phyloP scores from a whole-genome alignment of 2,329 filamentous ascomycete species.

The Fusarium solani-melongenae region DNA sequence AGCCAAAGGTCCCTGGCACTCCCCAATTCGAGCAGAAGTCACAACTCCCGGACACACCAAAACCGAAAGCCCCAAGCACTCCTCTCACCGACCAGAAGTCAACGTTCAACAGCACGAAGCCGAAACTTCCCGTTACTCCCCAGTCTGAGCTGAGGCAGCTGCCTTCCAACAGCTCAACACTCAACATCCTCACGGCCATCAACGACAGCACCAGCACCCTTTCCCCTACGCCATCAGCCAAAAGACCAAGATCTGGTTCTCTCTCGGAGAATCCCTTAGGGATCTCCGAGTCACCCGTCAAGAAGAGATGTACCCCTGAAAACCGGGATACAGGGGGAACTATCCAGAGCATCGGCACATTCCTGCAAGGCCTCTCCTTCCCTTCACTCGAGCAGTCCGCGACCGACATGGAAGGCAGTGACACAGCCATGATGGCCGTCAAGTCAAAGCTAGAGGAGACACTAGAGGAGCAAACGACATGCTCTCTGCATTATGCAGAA shows the following conservation, averaged over 20 bases:
- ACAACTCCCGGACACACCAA: neutral
- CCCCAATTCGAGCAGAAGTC: neutral
- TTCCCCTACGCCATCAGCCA: neutral
- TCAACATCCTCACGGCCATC: neutral
- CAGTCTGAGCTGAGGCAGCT: neutral
- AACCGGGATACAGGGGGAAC: neutral
- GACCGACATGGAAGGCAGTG: neutral
- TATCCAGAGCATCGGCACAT: neutral
- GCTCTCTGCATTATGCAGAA: neutral
- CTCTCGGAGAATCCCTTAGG: neutral
- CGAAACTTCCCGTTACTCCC: neutral
- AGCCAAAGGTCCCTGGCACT: neutral
- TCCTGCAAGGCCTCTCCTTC: neutral
- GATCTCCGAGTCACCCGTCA: neutral
- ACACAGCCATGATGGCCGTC: neutral
- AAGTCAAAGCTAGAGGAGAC: neutral
- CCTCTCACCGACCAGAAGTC: neutral
- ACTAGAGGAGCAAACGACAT: neutral
- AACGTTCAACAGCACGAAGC: neutral
- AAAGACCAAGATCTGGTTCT: neutral
- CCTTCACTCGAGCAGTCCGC: neutral
- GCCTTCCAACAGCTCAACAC: neutral
- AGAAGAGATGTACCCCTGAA: neutral
- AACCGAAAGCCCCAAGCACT: neutral
- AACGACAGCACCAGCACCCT: neutral